Evolutionary conservation across 2,329 filamentous ascomycete genomes (phyloP).

Genomic region (Myriosclerotinia curreyana): DNA sequence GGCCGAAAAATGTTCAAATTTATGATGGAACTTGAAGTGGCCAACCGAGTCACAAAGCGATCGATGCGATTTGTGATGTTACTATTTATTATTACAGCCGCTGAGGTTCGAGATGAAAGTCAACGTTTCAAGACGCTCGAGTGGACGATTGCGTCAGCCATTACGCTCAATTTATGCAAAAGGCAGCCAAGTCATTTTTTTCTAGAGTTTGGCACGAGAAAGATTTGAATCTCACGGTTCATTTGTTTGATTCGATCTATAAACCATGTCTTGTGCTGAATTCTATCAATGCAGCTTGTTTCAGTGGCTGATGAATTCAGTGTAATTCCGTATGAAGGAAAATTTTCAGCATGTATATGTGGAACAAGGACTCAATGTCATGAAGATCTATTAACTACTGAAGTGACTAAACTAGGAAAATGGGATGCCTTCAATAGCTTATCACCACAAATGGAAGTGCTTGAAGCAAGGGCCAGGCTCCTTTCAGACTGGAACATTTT

Average conservation of each 20-base stretch:
- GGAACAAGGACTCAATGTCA: no score
- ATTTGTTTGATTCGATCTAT: not conserved
- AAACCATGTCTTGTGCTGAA: not conserved
- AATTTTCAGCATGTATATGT: no score
- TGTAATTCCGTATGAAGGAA: not conserved
- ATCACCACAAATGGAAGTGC: no score
- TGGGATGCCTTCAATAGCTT: no score
- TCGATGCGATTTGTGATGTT: slow-evolving; percentile 34
- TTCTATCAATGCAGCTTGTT: not conserved
- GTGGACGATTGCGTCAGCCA: slow-evolving; percentile 48
- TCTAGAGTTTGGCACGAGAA: slow-evolving; percentile 35
- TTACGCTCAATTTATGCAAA: slow-evolving; percentile 32
- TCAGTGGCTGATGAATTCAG: not conserved
- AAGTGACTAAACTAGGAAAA: no score
- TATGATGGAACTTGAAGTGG: slow-evolving; percentile 36
- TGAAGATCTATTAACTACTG: no score
- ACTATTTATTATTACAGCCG: slow-evolving; percentile 29
- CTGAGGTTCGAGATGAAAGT: not conserved
- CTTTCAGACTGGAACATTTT: no score
- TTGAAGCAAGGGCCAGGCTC: no score
- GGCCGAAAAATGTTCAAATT: slow-evolving; percentile 23
- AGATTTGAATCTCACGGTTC: slow-evolving; percentile 25
- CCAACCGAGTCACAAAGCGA: slow-evolving; percentile 29
- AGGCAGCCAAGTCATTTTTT: slow-evolving; percentile 33
- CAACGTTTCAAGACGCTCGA: slow-evolving; percentile 3